Evolutionary conservation across 2,329 filamentous ascomycete genomes (phyloP).

Genomic region (Meredithiella fracta): DNA sequence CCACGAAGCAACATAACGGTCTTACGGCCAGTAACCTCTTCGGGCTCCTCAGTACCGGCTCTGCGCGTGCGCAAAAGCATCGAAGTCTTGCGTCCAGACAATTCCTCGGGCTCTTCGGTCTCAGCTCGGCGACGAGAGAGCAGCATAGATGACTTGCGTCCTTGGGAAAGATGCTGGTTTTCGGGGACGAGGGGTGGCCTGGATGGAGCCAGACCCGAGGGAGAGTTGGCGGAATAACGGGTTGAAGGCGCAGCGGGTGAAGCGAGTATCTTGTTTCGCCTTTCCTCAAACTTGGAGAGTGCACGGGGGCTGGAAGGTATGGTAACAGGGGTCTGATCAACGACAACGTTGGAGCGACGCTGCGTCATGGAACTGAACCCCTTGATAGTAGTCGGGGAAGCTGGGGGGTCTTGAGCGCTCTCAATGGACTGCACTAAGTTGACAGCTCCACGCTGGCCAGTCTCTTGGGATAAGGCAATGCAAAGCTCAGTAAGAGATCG

Average conservation of each 20-base stretch:
- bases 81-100: slow-evolving; percentile 26
- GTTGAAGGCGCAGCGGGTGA: slow-evolving; percentile 31
- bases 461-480: slow-evolving; percentile 58
- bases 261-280: slow-evolving; percentile 31
- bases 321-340: slow-evolving; percentile 25
- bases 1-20: slow-evolving; percentile 32
- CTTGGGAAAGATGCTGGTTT: slow-evolving; percentile 6
- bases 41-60: slow-evolving; percentile 31
- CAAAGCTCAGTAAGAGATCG: slow-evolving; percentile 85
- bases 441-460: slow-evolving; percentile 17
- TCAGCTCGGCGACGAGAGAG: slow-evolving; percentile 30
- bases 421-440: slow-evolving; percentile 12
- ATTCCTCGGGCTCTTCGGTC: slow-evolving; percentile 34
- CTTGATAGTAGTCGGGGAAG: slow-evolving; percentile 31
- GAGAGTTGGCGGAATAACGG: slow-evolving; percentile 23
- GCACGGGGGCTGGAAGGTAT: slow-evolving; percentile 30
- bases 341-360: slow-evolving; percentile 26
- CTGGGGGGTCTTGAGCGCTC: slow-evolving; percentile 18
- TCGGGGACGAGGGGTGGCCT: slow-evolving; percentile 17
- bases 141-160: slow-evolving; percentile 38
- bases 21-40: slow-evolving; percentile 27
- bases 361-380: slow-evolving; percentile 23
- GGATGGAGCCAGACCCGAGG: slow-evolving; percentile 26
- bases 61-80: slow-evolving; percentile 27
- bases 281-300: slow-evolving; percentile 37